Conservation (phyloP, 2,329 filamentous ascomycete genomes). For the Colletotrichum orbiculare region DNA sequence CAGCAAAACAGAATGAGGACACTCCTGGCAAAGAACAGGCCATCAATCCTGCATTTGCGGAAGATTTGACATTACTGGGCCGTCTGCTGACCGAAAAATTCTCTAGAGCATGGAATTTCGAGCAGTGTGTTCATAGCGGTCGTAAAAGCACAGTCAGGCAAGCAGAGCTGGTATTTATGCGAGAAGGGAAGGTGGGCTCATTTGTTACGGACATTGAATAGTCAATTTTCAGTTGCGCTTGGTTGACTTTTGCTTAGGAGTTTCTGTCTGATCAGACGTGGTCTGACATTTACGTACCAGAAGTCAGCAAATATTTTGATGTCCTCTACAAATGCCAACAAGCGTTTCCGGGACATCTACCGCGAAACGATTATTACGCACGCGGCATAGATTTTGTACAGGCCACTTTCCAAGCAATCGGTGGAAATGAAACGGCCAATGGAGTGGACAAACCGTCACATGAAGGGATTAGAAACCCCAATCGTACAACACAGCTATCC, state of each 20-base stretch:
- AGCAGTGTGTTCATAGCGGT: conserved; percentile 49
- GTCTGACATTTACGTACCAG: conserved; percentile 55
- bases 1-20: too few species aligned
- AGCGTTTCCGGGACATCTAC: conserved; percentile 30
- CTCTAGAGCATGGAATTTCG: conserved; percentile 39
- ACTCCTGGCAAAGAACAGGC: too few species aligned
- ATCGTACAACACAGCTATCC: too few species aligned
- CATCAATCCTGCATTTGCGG: too few species aligned
- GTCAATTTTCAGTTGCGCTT: too few species aligned
- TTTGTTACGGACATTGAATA: conserved; percentile 18
- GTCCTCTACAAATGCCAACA: conserved; percentile 49
- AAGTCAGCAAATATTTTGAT: conserved; percentile 55
- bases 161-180: conserved; percentile 63
- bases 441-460: too few species aligned
- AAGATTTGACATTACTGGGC: too few species aligned
- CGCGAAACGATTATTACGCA: conserved; percentile 55
- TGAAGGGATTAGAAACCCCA: too few species aligned
- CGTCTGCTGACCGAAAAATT: too few species aligned
- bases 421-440: conserved; percentile 17
- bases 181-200: conserved; percentile 58
- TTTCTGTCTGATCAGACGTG: conserved; percentile 49
- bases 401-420: conserved; percentile 47
- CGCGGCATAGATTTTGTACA: conserved; percentile 55
- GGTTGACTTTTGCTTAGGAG: conserved; percentile 46
- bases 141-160: conserved; percentile 55